phyloP scores from a whole-genome alignment of 2,329 filamentous ascomycete species.

The Xylaria sp. region DNA sequence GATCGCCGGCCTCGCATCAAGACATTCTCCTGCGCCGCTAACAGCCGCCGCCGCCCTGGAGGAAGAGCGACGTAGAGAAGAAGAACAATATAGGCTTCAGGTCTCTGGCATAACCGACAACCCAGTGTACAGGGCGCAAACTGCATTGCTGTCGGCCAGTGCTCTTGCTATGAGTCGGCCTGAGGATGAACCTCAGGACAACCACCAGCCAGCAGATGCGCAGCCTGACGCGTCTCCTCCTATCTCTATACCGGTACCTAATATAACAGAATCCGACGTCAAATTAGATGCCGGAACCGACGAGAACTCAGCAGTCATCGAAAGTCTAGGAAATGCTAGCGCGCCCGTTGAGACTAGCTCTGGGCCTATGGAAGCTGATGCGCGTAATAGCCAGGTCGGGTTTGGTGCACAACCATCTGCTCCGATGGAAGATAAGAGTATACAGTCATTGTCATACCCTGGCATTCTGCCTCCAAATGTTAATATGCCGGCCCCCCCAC shows the following conservation, averaged over 20 bases:
- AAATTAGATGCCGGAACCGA: conserved; percentile 57
- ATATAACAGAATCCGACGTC: conserved; percentile 39
- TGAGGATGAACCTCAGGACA: conserved; percentile 64
- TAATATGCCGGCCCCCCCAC: conserved; percentile 57
- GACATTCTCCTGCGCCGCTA: conserved; percentile 58
- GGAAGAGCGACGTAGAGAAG: conserved; percentile 62
- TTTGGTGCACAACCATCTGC: conserved; percentile 56
- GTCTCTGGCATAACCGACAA: conserved; percentile 62
- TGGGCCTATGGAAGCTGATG: conserved; percentile 65
- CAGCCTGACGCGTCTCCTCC: conserved; percentile 40
- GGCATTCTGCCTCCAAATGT: conserved; percentile 58
- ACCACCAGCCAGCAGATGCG: conserved; percentile 48
- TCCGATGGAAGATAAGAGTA: conserved; percentile 62
- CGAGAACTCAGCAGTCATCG: conserved; percentile 53
- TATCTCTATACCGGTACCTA: conserved; percentile 49
- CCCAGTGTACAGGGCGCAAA: conserved; percentile 63
- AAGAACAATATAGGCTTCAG: conserved; percentile 56
- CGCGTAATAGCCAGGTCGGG: conserved; percentile 51
- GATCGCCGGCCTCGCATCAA: conserved; percentile 54
- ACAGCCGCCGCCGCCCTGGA: conserved; percentile 65
- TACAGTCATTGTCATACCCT: conserved; percentile 66
- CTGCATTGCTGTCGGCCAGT: conserved; percentile 64
- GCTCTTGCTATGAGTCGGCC: conserved; percentile 65
- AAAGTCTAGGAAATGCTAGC: conserved; percentile 55
- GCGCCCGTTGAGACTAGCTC: conserved; percentile 61